These are phyloP conservation scores for Globisporangium yorkense DNA, from an alignment of 352 stramenopile species.

Conservation along the genomic window DNA sequence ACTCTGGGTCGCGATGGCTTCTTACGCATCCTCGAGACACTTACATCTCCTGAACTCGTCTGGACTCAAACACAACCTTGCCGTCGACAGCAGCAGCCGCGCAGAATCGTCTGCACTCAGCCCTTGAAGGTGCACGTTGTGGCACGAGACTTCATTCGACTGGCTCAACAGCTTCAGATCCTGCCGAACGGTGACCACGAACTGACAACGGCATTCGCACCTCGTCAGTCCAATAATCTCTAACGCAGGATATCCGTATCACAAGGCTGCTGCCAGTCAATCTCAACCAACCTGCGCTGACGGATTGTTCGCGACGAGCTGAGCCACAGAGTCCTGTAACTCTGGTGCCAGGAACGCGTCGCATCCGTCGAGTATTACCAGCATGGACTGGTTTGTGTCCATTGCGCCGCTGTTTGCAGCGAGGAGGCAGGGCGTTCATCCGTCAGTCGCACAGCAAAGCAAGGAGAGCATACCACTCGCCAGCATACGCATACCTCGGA, in stretches of 20 bases:
- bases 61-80: slow-evolving; percentile 26
- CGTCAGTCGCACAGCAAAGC: neutral
- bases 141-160: slow-evolving; percentile 11
- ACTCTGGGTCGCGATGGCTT: too few species aligned
- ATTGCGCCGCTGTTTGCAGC: slow-evolving; percentile 8
- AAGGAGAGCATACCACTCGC: neutral
- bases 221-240: neutral
- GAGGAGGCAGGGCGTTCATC: neutral
- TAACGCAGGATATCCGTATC: neutral
- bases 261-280: neutral
- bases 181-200: slow-evolving; percentile 29
- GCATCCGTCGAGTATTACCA: slow-evolving; percentile 62
- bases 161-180: slow-evolving; percentile 18
- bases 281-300: slow-evolving; percentile 31
- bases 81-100: slow-evolving; percentile 41
- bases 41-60: slow-evolving; percentile 35
- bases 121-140: slow-evolving; percentile 27
- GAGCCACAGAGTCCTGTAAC: slow-evolving; percentile 39
- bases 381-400: slow-evolving; percentile 12
- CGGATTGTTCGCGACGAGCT: slow-evolving; percentile 29
- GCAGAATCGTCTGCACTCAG: slow-evolving; percentile 36
- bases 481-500: slow-evolving; percentile 21
- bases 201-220: slow-evolving; percentile 11
- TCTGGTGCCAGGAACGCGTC: slow-evolving; percentile 29
- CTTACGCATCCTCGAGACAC: slow-evolving; percentile 5